These are phyloP conservation scores for Phytophthora europaea DNA, from an alignment of 352 stramenopile species.

Conservation along the genomic window DNA sequence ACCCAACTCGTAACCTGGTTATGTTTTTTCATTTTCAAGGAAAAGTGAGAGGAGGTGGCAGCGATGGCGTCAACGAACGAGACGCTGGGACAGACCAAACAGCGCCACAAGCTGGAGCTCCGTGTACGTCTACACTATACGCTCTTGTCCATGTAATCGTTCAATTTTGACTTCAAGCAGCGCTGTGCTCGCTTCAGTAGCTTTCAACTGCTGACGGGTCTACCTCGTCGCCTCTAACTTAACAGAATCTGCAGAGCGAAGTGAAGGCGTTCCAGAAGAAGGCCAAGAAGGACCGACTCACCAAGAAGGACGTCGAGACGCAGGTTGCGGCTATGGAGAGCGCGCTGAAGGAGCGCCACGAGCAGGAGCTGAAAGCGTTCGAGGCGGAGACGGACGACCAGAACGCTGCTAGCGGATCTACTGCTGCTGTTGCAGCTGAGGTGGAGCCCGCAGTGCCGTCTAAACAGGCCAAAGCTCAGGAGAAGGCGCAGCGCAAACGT, in stretches of 20 bases:
- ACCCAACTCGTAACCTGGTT: neutral
- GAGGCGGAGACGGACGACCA: slow-evolving; percentile 20
- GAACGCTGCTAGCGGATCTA: slow-evolving; percentile 3
- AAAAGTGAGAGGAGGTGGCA: neutral
- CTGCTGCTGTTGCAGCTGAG: neutral
- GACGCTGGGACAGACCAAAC: slow-evolving; percentile 84
- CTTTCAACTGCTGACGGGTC: neutral
- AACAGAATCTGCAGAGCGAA: slow-evolving; percentile 81
- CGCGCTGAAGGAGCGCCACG: slow-evolving; percentile 66
- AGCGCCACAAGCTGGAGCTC: slow-evolving; percentile 89
- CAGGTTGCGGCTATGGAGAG: slow-evolving; percentile 69
- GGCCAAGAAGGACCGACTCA: slow-evolving; percentile 84
- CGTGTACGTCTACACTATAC: slow-evolving; percentile 55
- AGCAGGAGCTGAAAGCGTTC: slow-evolving; percentile 55
- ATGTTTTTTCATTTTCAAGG: neutral
- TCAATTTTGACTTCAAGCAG: neutral
- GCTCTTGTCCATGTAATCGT: neutral
- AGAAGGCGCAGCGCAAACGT: slow-evolving; percentile 79
- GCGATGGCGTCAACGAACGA: slow-evolving; percentile 66
- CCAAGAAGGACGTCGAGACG: slow-evolving; percentile 78
- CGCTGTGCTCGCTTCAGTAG: slow-evolving; percentile 5
- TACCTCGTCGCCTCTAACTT: neutral
- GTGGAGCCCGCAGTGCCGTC: neutral
- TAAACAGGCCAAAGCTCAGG: slow-evolving; percentile 73
- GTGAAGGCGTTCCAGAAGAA: slow-evolving; percentile 88